Evolutionary conservation across 331 rosid genomes (phyloP).

Genomic region (Spiraea crenata): DNA sequence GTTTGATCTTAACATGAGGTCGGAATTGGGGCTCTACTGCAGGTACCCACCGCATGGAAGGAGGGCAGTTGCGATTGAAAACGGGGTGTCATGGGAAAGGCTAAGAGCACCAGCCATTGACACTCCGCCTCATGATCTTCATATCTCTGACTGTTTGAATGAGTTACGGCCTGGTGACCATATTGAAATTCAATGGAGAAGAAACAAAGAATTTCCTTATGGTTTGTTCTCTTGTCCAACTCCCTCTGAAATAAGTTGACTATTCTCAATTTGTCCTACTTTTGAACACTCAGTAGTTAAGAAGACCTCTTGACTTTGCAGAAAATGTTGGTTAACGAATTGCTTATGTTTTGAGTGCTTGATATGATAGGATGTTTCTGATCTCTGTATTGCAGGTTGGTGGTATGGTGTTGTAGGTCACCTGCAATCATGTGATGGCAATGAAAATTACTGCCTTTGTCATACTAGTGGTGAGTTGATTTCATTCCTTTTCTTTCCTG

Average conservation of each 20-base stretch:
- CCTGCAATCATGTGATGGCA: conserved; percentile 68
- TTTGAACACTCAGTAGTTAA: too few species aligned
- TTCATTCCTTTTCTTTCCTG: conserved; percentile 17
- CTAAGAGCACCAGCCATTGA: conserved; percentile 81
- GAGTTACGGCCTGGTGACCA: conserved; percentile 79
- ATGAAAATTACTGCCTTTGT: conserved; percentile 60
- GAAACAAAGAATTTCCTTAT: conserved; percentile 91
- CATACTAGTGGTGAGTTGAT: conserved; percentile 56
- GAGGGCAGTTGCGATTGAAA: conserved; percentile 66
- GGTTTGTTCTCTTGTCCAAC: conserved; percentile 53
- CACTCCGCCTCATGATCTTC: conserved; percentile 75
- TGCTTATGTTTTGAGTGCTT: background rate
- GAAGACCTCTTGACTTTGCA: too few species aligned
- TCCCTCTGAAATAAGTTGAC: background rate
- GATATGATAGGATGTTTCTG: conserved; percentile 26
- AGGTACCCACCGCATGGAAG: conserved; percentile 97
- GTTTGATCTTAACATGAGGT: conserved; percentile 16
- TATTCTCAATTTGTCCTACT: too few species aligned
- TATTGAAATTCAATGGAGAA: conserved; percentile 95
- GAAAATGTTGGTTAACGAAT: too few species aligned
- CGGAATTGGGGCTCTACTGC: conserved; percentile 11
- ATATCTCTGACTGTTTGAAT: conserved; percentile 61
- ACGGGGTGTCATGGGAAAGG: conserved; percentile 77
- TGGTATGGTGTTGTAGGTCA: conserved; percentile 87
- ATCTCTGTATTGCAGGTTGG: conserved; percentile 65